A percentile compares a stretch with the other conserved stretches of the same genome.
phyloP scores from a whole-genome alignment of 805 yeast genomes.

The Candida multigemmis region DNA sequence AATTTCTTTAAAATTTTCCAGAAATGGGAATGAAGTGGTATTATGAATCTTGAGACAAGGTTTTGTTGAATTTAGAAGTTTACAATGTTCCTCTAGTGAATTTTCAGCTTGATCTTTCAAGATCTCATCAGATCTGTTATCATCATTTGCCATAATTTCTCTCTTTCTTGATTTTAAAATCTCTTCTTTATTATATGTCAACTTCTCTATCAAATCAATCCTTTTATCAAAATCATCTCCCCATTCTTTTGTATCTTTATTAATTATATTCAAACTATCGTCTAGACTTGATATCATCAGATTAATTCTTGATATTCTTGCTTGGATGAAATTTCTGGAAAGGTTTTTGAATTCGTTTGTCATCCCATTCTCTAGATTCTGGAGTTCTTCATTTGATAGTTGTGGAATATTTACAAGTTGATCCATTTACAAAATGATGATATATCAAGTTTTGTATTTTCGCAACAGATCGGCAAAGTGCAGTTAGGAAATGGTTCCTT shows the following conservation, averaged over 20 bases:
- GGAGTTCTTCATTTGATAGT: slow-evolving; percentile 4
- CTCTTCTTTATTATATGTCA: background rate
- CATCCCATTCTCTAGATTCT: slow-evolving; percentile 4
- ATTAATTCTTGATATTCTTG: slow-evolving; percentile 5
- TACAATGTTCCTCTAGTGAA: too few species aligned
- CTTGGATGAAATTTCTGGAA: slow-evolving; percentile 3
- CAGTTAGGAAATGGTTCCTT: too few species aligned
- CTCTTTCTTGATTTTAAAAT: background rate
- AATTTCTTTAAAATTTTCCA: too few species aligned
- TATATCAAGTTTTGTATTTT: too few species aligned
- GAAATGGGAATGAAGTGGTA: too few species aligned
- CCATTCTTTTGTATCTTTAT: background rate
- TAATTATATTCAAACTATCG: background rate
- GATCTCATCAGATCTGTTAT: too few species aligned
- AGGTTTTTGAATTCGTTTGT: slow-evolving; percentile 5
- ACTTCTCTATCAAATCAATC: background rate
- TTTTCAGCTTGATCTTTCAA: too few species aligned
- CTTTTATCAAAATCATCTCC: background rate
- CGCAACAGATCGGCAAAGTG: too few species aligned
- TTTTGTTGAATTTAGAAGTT: slow-evolving; percentile 1
- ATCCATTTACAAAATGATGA: slow-evolving; percentile 1
- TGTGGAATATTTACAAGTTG: slow-evolving; percentile 2
- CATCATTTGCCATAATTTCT: too few species aligned
- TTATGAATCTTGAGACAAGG: too few species aligned
- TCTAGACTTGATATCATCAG: slow-evolving; percentile 3